phyloP scores from a whole-genome alignment of 441 rosid species.

The Melianthus villosus region DNA sequence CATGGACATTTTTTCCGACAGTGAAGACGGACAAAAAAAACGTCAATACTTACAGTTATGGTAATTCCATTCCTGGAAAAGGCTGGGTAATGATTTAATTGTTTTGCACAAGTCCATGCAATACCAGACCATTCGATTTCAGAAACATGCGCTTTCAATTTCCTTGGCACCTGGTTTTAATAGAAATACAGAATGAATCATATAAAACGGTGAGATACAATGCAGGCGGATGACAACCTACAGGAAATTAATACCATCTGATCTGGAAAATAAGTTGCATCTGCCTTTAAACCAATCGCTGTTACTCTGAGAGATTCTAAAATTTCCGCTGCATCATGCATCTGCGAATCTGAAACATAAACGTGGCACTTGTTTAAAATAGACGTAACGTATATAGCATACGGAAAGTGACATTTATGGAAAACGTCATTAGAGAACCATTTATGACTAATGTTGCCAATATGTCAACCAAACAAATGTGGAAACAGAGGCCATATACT shows the following conservation, averaged over 20 bases:
- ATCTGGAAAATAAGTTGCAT: too few relatives aligned
- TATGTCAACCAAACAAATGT: too few relatives aligned
- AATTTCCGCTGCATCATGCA: conserved; percentile 29
- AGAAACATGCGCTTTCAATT: conserved; percentile 34
- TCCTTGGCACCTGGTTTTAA: conserved; percentile 42
- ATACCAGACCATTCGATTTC: conserved; percentile 76
- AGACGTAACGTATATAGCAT: background rate
- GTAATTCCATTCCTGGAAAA: conserved; percentile 70
- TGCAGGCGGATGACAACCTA: too few relatives aligned
- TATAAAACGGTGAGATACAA: conserved; percentile 1
- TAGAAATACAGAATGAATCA: conserved; percentile 1
- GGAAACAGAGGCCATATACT: too few relatives aligned
- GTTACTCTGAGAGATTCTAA: conserved; percentile 33
- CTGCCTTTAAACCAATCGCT: too few relatives aligned
- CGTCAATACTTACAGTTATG: conserved; percentile 44
- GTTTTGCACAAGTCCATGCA: conserved; percentile 82
- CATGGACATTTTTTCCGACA: background rate
- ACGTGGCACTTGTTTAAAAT: background rate
- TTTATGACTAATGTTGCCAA: too few relatives aligned
- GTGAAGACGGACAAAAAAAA: background rate
- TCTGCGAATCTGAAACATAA: conserved; percentile 36
- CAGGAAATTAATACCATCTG: conserved; percentile 13
- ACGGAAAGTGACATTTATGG: background rate
- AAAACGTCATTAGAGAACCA: background rate
- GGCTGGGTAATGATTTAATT: conserved; percentile 76